A percentile compares a stretch with the other conserved stretches of the same genome.
phyloP scores from a whole-genome alignment of 805 yeast genomes.

The Brettanomyces naardenensis region DNA sequence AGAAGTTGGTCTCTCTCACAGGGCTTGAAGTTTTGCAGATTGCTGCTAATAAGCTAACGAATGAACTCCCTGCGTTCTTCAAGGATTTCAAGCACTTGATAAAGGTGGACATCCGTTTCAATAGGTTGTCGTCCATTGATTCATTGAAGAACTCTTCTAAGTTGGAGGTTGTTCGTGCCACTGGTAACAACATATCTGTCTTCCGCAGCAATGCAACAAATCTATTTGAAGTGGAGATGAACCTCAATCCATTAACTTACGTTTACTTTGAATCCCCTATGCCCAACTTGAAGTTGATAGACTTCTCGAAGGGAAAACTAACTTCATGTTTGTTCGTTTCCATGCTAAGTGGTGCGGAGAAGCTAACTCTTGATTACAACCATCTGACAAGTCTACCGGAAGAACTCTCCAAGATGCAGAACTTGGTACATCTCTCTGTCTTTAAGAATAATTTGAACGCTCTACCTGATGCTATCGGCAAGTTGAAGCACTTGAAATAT shows the following conservation, averaged over 20 bases:
- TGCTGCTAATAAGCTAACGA: constrained; percentile 60
- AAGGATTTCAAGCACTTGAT: constrained; percentile 47
- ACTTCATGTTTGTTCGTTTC: constrained; percentile 65
- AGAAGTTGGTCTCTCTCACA: constrained; percentile 46
- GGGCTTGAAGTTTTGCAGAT: constrained; percentile 63
- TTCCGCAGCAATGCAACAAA: constrained; percentile 57
- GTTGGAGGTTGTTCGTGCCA: constrained; percentile 63
- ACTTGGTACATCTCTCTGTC: constrained; percentile 58
- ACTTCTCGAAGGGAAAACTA: constrained; percentile 75
- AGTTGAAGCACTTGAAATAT: constrained; percentile 48
- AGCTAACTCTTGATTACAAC: constrained; percentile 70
- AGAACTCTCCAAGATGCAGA: constrained; percentile 51
- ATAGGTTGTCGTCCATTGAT: constrained; percentile 47
- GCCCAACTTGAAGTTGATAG: constrained; percentile 58
- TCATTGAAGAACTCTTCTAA: constrained; percentile 49
- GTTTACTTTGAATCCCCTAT: constrained; percentile 47
- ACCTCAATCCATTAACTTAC: constrained; percentile 77
- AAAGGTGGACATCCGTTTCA: constrained; percentile 72
- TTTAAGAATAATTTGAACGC: constrained; percentile 67
- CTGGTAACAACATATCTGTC: constrained; percentile 68
- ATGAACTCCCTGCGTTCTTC: constrained; percentile 45
- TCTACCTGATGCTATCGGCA: constrained; percentile 60
- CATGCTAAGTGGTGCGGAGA: constrained; percentile 59
- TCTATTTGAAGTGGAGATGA: constrained; percentile 62
- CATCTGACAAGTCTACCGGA: constrained; percentile 72